Conservation (phyloP, 768 basidiomycete species). For the Xerocomus brunneocitrinus region DNA sequence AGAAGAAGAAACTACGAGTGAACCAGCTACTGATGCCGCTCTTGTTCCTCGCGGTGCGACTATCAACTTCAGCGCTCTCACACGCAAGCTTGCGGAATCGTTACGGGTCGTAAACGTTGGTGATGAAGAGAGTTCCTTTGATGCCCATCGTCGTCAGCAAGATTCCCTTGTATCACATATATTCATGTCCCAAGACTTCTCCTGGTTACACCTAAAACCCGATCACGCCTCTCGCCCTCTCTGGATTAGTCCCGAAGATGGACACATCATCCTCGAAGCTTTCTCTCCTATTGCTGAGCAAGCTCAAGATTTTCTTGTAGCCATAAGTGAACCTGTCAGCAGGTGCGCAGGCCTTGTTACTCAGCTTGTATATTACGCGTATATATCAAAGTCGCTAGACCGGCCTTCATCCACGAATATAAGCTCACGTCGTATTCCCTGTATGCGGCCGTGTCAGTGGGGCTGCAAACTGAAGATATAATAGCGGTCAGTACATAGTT, state of each 20-base stretch:
- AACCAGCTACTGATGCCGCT: constrained; percentile 30
- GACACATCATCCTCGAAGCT: constrained; percentile 92
- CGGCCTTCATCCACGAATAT: constrained; percentile 98
- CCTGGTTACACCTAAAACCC: constrained; percentile 78
- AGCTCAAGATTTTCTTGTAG: constrained; percentile 97
- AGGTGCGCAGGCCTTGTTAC: constrained; percentile 54
- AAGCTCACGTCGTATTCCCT: constrained; percentile 96
- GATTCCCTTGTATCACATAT: constrained; percentile 76
- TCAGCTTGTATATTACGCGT: constrained; percentile 27
- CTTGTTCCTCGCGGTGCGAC: constrained; percentile 68
- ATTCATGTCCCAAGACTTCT: constrained; percentile 82
- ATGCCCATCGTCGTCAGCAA: constrained; percentile 67
- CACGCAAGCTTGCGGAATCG: constrained; percentile 69
- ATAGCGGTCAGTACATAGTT: constrained; percentile 71
- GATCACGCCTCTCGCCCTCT: constrained; percentile 92
- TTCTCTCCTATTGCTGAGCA: constrained; percentile 98
- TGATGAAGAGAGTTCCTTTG: constrained; percentile 49
- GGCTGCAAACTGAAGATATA: constrained; percentile 95
- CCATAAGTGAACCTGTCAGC: constrained; percentile 98
- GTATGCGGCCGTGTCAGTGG: constrained; percentile 98
- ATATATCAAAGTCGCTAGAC: constrained; percentile 46
- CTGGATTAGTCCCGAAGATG: constrained; percentile 93
- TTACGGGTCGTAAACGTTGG: constrained; percentile 39
- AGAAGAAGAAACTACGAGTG: constrained; percentile 47
- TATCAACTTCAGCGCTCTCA: constrained; percentile 84